Percentiles rank a stretch among this genome's conserved stretches.
Evolutionary conservation across 2,329 filamentous ascomycete genomes (phyloP).

Genomic region (Clonostachys chloroleuca): DNA sequence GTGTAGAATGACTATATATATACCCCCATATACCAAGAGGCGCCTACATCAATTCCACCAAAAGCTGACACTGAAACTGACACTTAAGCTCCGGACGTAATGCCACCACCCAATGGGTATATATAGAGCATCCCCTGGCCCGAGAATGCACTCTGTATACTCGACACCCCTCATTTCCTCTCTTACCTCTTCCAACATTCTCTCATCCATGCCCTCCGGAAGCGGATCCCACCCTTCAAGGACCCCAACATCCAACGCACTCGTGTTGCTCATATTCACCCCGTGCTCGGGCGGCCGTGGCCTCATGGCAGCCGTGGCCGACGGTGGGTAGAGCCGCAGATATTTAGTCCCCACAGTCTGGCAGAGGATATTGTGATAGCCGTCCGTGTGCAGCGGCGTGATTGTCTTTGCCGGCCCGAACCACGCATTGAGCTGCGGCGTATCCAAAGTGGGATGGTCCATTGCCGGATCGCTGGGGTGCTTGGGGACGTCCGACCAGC

Average conservation of each 20-base stretch:
- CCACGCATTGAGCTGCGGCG: constrained; percentile 84
- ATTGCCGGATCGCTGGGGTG: constrained; percentile 33
- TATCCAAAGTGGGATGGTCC: constrained; percentile 36
- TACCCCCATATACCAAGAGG: not conserved
- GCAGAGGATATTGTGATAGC: constrained; percentile 86
- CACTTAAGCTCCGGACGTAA: constrained; percentile 80
- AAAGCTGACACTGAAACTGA: constrained; percentile 93
- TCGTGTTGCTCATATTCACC: constrained; percentile 93
- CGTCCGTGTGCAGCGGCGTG: constrained; percentile 89
- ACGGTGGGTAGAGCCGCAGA: constrained; percentile 77
- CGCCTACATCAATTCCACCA: constrained; percentile 70
- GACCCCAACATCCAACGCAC: constrained; percentile 68
- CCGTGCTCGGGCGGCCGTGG: constrained; percentile 61
- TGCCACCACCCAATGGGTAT: constrained; percentile 98
- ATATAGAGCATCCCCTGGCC: constrained; percentile 79
- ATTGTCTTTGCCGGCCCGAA: constrained; percentile 85
- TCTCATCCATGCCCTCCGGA: constrained; percentile 12
- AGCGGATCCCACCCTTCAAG: constrained; percentile 56
- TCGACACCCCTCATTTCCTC: constrained; percentile 51
- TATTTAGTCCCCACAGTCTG: constrained; percentile 93
- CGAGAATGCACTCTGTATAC: constrained; percentile 74
- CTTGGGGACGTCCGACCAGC: constrained; percentile 65
- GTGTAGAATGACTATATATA: not conserved
- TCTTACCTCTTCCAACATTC: constrained; percentile 29
- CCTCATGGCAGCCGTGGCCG: constrained; percentile 51